These are phyloP conservation scores for Candida dajiaensis DNA, from an alignment of 805 yeast species.

Conservation along the genomic window DNA sequence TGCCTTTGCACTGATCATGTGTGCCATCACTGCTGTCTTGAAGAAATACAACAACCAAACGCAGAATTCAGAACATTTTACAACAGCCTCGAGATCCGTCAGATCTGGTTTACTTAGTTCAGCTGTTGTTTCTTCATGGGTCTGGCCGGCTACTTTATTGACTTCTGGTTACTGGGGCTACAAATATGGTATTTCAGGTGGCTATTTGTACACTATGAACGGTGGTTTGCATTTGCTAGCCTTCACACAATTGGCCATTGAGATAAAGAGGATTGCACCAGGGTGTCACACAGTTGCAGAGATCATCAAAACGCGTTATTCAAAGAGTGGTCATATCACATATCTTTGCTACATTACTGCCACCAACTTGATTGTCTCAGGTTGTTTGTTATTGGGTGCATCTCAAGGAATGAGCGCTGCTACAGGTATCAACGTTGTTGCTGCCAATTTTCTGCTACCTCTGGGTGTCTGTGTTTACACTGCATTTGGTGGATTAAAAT, in stretches of 20 bases:
- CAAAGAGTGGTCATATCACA: constrained; percentile 28
- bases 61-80: constrained; percentile 36
- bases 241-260: constrained; percentile 29
- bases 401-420: constrained; percentile 32
- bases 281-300: constrained; percentile 35
- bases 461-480: constrained; percentile 41
- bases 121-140: constrained; percentile 37
- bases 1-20: constrained; percentile 37
- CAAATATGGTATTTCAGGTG: constrained; percentile 33
- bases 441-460: constrained; percentile 37
- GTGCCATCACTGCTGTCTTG: constrained; percentile 27
- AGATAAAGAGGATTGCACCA: constrained; percentile 33
- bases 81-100: constrained; percentile 36
- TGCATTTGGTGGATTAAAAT: constrained; percentile 40
- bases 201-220: constrained; percentile 29
- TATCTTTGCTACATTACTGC: constrained; percentile 29
- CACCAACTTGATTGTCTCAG: constrained; percentile 30
- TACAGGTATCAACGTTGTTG: constrained; percentile 39
- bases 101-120: constrained; percentile 33
- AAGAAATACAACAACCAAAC: constrained; percentile 31
- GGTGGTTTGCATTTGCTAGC: constrained; percentile 32
- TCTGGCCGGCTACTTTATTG: constrained; percentile 36
- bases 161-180: constrained; percentile 32
- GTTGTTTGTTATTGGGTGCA: constrained; percentile 35
- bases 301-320: constrained; percentile 29